A percentile compares a stretch with the other conserved stretches of the same genome.
These are phyloP conservation scores for Stagonosporopsis tanaceti DNA, from an alignment of 2,329 filamentous ascomycete species.

Conservation along the genomic window DNA sequence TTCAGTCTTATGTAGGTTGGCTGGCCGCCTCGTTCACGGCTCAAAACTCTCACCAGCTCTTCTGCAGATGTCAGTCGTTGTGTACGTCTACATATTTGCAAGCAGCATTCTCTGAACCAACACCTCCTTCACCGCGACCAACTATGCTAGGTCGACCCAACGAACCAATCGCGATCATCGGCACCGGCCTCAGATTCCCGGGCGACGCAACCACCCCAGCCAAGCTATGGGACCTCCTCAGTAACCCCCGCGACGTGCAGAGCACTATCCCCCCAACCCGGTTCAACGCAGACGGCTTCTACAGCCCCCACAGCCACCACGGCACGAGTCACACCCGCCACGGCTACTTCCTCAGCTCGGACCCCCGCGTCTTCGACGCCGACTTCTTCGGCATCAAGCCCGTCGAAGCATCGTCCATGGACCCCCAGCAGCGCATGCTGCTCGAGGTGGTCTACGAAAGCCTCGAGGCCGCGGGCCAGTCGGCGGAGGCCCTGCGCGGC, in stretches of 20 bases:
- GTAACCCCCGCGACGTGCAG: slow-evolving; percentile 14
- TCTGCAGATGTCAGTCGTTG: background rate
- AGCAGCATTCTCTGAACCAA: background rate
- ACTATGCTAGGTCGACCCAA: background rate
- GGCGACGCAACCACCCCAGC: slow-evolving; percentile 38
- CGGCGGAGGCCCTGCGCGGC: slow-evolving; percentile 14
- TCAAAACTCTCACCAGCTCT: background rate
- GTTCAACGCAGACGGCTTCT: slow-evolving; percentile 37
- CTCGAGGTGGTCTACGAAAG: slow-evolving; percentile 34
- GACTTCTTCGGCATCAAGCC: slow-evolving; percentile 32
- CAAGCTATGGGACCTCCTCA: slow-evolving; percentile 45
- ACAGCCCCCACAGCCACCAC: slow-evolving; percentile 40
- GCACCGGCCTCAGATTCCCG: slow-evolving; percentile 40
- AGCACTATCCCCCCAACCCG: slow-evolving; percentile 23
- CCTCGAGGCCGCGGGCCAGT: slow-evolving; percentile 24
- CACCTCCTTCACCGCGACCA: background rate
- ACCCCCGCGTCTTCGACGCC: slow-evolving; percentile 30
- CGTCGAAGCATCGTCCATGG: slow-evolving; percentile 30
- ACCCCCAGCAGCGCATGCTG: slow-evolving; percentile 35
- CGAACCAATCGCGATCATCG: slow-evolving; percentile 27
- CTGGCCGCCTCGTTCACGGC: background rate
- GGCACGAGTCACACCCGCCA: slow-evolving; percentile 41
- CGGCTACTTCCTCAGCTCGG: slow-evolving; percentile 27
- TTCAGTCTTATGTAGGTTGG: background rate
- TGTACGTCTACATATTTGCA: background rate